These are phyloP conservation scores for Hypoxylon trugodes DNA, from an alignment of 495 filamentous ascomycete genomes.

Conservation along the genomic window DNA sequence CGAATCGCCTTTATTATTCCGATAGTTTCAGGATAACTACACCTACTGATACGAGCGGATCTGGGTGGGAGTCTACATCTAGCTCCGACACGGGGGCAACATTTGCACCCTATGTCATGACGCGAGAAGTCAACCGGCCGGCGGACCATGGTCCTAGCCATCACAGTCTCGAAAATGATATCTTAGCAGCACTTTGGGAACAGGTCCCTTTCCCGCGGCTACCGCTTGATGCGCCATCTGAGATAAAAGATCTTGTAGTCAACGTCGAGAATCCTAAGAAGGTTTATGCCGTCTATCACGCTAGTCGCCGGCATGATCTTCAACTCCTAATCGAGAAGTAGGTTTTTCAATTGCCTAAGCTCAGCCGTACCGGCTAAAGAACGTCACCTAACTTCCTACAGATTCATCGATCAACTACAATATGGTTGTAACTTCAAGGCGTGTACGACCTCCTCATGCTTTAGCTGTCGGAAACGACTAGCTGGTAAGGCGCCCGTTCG, in stretches of 20 bases:
- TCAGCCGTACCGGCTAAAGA: neutral
- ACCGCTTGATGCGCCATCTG: slow-evolving; percentile 59
- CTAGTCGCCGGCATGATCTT: slow-evolving; percentile 60
- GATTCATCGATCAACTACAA: slow-evolving; percentile 84
- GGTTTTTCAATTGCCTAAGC: slow-evolving; percentile 26
- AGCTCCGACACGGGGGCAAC: slow-evolving; percentile 13
- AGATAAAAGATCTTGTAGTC: slow-evolving; percentile 58
- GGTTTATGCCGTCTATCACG: slow-evolving; percentile 61
- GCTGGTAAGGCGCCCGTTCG: slow-evolving; percentile 73
- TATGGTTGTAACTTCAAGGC: slow-evolving; percentile 76
- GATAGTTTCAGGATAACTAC: neutral
- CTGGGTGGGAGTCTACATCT: neutral
- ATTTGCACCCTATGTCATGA: slow-evolving; percentile 58
- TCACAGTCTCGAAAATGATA: slow-evolving; percentile 33
- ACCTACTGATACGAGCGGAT: neutral
- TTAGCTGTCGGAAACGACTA: slow-evolving; percentile 74
- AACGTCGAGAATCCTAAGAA: slow-evolving; percentile 62
- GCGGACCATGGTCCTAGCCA: slow-evolving; percentile 45
- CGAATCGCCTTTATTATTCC: too few relatives aligned
- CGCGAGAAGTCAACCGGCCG: slow-evolving; percentile 56
- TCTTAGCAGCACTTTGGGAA: slow-evolving; percentile 61
- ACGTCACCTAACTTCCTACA: slow-evolving; percentile 48
- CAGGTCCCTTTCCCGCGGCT: slow-evolving; percentile 59
- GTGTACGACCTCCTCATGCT: slow-evolving; percentile 82
- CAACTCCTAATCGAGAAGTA: slow-evolving; percentile 64